Percentiles rank a stretch among this genome's conserved stretches.
phyloP scores from a whole-genome alignment of 129 eudicot genomes.

The Mikania micrantha region DNA sequence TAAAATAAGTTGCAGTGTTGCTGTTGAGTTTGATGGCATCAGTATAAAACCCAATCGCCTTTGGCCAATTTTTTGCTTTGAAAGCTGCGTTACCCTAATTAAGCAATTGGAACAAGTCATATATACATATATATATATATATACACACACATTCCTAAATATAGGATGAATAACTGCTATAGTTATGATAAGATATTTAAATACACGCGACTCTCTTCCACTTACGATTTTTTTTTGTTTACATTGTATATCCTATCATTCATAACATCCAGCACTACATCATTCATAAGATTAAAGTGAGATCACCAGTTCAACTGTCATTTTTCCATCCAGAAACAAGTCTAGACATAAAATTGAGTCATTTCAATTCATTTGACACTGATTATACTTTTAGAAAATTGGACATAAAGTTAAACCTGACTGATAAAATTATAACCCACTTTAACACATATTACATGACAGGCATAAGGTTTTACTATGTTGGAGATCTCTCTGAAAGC shows the following conservation, averaged over 20 bases:
- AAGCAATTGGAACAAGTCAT: background rate
- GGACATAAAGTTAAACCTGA: background rate
- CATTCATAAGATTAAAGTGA: background rate
- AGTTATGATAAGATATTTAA: background rate
- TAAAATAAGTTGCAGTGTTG: constrained; percentile 67
- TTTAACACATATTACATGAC: background rate
- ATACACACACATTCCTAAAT: too few relatives aligned
- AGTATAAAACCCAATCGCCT: constrained; percentile 73
- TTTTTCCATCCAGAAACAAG: background rate
- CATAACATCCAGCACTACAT: background rate
- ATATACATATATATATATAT: too few relatives aligned
- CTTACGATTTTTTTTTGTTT: background rate
- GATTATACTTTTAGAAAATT: background rate
- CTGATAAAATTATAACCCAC: background rate
- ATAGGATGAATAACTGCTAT: background rate
- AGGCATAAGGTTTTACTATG: too few relatives aligned
- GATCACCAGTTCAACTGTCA: background rate
- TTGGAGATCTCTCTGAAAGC: too few relatives aligned
- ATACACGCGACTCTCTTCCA: background rate
- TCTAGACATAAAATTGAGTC: background rate
- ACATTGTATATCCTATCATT: background rate
- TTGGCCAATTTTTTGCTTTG: constrained; percentile 74
- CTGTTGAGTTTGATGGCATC: constrained; percentile 81
- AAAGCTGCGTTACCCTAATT: constrained; percentile 75
- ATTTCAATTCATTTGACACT: background rate